Percentiles rank a stretch among this genome's conserved stretches.
These are phyloP conservation scores for Flaveria sonorensis DNA, from an alignment of 129 eudicot genomes.

Conservation along the genomic window DNA sequence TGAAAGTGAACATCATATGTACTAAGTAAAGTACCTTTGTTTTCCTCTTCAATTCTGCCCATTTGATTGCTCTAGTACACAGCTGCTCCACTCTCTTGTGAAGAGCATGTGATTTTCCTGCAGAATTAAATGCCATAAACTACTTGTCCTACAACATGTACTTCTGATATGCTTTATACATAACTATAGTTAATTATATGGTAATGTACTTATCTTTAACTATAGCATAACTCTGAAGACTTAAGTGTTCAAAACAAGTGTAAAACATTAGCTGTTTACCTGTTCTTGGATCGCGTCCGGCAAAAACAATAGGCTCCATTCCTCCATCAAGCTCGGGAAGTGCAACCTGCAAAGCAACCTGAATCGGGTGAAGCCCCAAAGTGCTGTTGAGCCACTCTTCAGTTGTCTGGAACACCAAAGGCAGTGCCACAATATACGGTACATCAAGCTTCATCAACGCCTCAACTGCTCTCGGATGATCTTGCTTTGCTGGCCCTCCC, in stretches of 20 bases:
- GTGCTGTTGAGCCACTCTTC: constrained; percentile 99
- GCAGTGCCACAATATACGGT: constrained; percentile 91
- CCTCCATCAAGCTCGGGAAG: constrained; percentile 99
- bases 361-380: constrained; percentile 97
- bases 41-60: constrained; percentile 87
- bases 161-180: neutral
- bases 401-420: constrained; percentile 96
- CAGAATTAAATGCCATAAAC: constrained; percentile 13
- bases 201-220: neutral
- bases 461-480: constrained; percentile 93
- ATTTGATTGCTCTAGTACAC: constrained; percentile 90
- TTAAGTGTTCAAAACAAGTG: neutral
- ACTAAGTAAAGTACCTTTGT: constrained; percentile 52
- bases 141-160: constrained; percentile 13
- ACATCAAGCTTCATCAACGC: constrained; percentile 95
- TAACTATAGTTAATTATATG: neutral
- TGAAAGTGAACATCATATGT: neutral
- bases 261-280: constrained; percentile 43
- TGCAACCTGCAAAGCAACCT: constrained; percentile 98
- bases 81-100: constrained; percentile 99
- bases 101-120: constrained; percentile 99
- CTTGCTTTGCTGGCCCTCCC: constrained; percentile 99
- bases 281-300: constrained; percentile 97
- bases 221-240: neutral
- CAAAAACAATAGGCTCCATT: constrained; percentile 94